Base-by-base conservation (phyloP, 2,329 filamentous ascomycete genomes). In the Reticulascus tulasneorum region DNA sequence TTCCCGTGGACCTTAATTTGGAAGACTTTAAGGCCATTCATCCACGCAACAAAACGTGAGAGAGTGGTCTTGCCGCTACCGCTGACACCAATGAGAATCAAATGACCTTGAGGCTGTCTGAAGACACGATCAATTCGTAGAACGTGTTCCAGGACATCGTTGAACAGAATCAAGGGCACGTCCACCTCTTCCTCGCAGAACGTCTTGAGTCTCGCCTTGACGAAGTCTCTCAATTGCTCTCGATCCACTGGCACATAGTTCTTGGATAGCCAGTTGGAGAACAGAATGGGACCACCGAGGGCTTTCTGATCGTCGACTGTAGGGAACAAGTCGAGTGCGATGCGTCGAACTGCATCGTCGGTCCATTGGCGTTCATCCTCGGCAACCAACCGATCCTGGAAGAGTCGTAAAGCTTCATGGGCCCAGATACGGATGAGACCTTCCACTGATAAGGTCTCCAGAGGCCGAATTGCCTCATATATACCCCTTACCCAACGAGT, bases 161-260 rank as follows among this genome's bases (percentile, higher is more conserved):
- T 97, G 72, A 98, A 99, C n/a, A 98, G 71, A 46, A 99, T 94
- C 32, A 99, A 77, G 23, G 94, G 93, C 33, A 98, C 94, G 60
- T 99, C 93, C 11, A 99, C 90, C 59, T 98, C 94, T 71, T 99
- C 93, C 57, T 99, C 94, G 56, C 93, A 99, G 74, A 99, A 99
- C 0, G 93, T 98, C 70, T 86, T 91, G 42, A 99, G 77, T 55
- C 93, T 83, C 33, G 93, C 93, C 66, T 96, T 97, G 59, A 98
- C 93, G 50, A 97, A 98, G 49, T 97, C 93, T 50, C 94, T 83
- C 23, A 99, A 73, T 53, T 94, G 85, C 56, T 98, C 93, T 48
- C 93, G 86, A 53, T 95, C 89, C 24, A 99, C 93, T 7, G 93
- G 93, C 9, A 97, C 81, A 55, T 99, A 99, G 60, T 99, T 86